A percentile compares a stretch with the other conserved stretches of the same genome.
phyloP scores from a whole-genome alignment of 768 basidiomycete species.

The Trichaptum fuscoviolaceum region DNA sequence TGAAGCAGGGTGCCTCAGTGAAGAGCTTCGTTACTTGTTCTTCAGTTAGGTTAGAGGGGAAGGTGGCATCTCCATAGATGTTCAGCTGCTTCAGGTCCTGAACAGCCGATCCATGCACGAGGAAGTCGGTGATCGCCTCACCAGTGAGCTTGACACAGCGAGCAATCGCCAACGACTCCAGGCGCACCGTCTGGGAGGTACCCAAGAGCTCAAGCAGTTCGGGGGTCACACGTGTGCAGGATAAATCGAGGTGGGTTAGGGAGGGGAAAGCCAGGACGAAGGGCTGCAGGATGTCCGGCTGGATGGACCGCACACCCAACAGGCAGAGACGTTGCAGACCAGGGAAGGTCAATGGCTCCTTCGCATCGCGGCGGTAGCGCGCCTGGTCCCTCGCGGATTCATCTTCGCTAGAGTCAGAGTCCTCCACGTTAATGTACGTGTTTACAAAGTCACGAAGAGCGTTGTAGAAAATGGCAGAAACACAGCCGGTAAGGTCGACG shows the following conservation, averaged over 20 bases:
- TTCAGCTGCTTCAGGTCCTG: slow-evolving; percentile 68
- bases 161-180: slow-evolving; percentile 78
- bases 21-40: slow-evolving; percentile 67
- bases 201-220: slow-evolving; percentile 69
- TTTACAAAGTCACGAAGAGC: slow-evolving; percentile 81
- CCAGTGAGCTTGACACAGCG: slow-evolving; percentile 83
- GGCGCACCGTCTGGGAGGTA: slow-evolving; percentile 54
- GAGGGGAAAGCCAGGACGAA: slow-evolving; percentile 80
- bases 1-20: slow-evolving; percentile 72
- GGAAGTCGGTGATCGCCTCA: slow-evolving; percentile 67
- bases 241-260: slow-evolving; percentile 87
- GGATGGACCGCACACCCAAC: slow-evolving; percentile 75
- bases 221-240: slow-evolving; percentile 76
- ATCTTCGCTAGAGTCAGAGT: slow-evolving; percentile 37
- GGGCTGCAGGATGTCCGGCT: slow-evolving; percentile 58
- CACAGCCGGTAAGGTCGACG: slow-evolving; percentile 91
- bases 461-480: slow-evolving; percentile 84
- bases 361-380: slow-evolving; percentile 28
- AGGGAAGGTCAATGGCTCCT: slow-evolving; percentile 58
- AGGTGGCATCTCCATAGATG: slow-evolving; percentile 86
- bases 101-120: slow-evolving; percentile 63
- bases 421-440: slow-evolving; percentile 43
- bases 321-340: slow-evolving; percentile 74
- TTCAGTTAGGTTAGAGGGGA: slow-evolving; percentile 61
- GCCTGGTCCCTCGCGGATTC: slow-evolving; percentile 23